A percentile compares a stretch with the other conserved stretches of the same genome.
These are phyloP conservation scores for Chlorencoelia australis DNA, from an alignment of 2,329 filamentous ascomycete genomes.

Conservation along the genomic window DNA sequence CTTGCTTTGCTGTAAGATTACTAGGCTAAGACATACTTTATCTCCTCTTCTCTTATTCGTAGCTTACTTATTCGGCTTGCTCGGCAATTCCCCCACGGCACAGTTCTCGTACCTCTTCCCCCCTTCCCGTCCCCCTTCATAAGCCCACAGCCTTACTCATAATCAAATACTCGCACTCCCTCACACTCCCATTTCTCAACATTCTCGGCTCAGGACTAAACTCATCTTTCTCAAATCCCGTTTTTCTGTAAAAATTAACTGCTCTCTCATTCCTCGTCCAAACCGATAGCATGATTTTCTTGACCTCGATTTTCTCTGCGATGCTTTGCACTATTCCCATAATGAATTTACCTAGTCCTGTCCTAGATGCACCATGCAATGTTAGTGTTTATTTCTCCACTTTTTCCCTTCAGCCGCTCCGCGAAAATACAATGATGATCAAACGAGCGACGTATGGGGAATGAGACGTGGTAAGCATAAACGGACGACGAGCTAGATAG, in stretches of 20 bases:
- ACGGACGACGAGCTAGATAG: not conserved
- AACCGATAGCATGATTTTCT: constrained; percentile 66
- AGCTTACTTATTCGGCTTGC: too few relatives aligned
- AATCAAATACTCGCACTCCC: constrained; percentile 49
- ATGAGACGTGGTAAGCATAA: not conserved
- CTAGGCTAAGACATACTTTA: too few relatives aligned
- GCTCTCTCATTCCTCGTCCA: constrained; percentile 52
- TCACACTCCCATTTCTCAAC: constrained; percentile 43
- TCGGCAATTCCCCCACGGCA: too few relatives aligned
- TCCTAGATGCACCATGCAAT: constrained; percentile 30
- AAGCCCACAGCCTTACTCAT: constrained; percentile 36
- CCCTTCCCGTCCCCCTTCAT: not conserved
- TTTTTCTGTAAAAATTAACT: constrained; percentile 47
- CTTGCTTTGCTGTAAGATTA: too few relatives aligned
- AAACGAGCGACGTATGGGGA: not conserved
- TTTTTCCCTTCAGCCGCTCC: too few relatives aligned
- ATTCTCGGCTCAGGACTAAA: constrained; percentile 43
- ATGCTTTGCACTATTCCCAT: constrained; percentile 45
- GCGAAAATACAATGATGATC: not conserved
- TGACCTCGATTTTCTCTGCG: constrained; percentile 43
- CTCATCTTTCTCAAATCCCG: constrained; percentile 47
- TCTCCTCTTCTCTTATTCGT: too few relatives aligned
- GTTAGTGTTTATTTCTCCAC: too few relatives aligned
- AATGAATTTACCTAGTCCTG: constrained; percentile 51
- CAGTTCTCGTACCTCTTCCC: not conserved